phyloP scores from a whole-genome alignment of 208 protist species.

The Trypanosoma platydactyli region DNA sequence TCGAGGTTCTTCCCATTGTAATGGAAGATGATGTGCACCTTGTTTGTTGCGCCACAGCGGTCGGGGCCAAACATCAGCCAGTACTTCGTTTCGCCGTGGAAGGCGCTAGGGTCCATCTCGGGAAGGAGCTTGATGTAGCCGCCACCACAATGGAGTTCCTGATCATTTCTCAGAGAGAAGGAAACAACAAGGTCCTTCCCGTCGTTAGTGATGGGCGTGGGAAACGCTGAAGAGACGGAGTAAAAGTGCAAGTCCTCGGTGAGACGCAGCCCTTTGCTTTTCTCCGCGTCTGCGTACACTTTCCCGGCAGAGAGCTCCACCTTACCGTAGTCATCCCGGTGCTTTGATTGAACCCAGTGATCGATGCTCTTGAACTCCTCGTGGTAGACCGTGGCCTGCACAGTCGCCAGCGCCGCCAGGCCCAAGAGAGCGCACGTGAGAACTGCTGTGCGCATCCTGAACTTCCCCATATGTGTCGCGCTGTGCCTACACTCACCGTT shows the following conservation, averaged over 20 bases:
- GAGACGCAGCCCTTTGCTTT: constrained; percentile 85
- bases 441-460: constrained; percentile 14
- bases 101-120: constrained; percentile 67
- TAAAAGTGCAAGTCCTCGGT: constrained; percentile 90
- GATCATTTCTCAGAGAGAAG: constrained; percentile 91
- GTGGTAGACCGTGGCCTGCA: constrained; percentile 50
- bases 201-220: constrained; percentile 71
- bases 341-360: constrained; percentile 59
- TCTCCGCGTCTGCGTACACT: constrained; percentile 57
- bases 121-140: constrained; percentile 95
- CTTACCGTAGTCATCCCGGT: constrained; percentile 61
- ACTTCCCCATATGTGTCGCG: too few species aligned
- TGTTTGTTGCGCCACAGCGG: constrained; percentile 80
- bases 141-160: constrained; percentile 91
- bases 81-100: constrained; percentile 89
- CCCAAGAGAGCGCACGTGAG: constrained; percentile 26
- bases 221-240: constrained; percentile 77
- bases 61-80: constrained; percentile 97
- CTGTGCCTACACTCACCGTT: too few species aligned
- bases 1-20: constrained; percentile 93
- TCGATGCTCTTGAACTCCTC: constrained; percentile 70
- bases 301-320: constrained; percentile 53
- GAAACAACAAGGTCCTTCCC: constrained; percentile 91
- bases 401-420: constrained; percentile 33
- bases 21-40: constrained; percentile 93